Base-by-base conservation (phyloP, 2,329 filamentous ascomycete species). In the Pyrenochaeta sp. region DNA sequence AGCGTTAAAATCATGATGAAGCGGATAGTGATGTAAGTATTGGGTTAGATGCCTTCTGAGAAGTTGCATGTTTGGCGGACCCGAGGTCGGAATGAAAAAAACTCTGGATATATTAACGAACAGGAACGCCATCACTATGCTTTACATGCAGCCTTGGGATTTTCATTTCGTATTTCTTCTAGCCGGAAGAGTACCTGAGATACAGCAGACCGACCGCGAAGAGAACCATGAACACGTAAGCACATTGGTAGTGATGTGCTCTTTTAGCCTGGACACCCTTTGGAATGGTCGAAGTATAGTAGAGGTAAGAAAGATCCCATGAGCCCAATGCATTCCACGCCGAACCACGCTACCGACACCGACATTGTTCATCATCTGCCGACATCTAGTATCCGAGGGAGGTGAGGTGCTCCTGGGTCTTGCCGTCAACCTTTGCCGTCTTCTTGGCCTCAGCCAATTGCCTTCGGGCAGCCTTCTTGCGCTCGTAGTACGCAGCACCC, bases 401-500 rank as follows among this genome's bases (percentile, higher is more conserved):
- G 84, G 91, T 91, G 81, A 98, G 90, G 83, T 95, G 90, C 86
- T 90, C 86, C 84, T 90, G 88, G 81, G 90, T 92, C 88, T 95
- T 93, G 80, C 87, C 85, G 84, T 94, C 90, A 82, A 94, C 88
- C 81, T 88, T 89, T 74, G 93, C 92, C 82, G 86, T 91, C 90
- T 94, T 94, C 90, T 96, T 91, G 76, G 94, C 93, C 81, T 97
- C 91, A 74, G 89, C 86, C 76, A 97, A 85, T 86, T 96, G 92
- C 88, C 91, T 91, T 81, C 90, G 88, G 75, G 91, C 91, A 74
- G 92, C 88, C 92, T 96, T 97, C 95, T 98, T 99, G 89, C 93
- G 93, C 88, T 96, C 93, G 89, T 98, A 98, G 91, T 97, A 99
- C 82, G 95, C 95, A 75, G 91, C 89, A 79, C 93, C 91, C 92